A percentile compares a stretch with the other conserved stretches of the same genome.
phyloP scores from a whole-genome alignment of 1,284 basidiomycete species.

The Grifola frondosa region DNA sequence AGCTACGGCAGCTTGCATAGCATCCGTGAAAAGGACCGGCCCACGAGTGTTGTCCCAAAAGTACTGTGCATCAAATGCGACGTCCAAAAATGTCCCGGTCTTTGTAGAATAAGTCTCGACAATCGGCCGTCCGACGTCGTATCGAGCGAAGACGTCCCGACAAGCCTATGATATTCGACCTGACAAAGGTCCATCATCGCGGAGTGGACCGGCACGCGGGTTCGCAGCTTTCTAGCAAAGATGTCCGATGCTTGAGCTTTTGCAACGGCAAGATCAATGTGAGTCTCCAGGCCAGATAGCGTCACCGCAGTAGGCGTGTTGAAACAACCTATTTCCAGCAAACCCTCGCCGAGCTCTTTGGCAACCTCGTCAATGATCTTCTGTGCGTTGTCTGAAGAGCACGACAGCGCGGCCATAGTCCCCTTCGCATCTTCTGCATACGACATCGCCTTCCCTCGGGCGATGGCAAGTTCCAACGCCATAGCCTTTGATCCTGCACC shows the following conservation, averaged over 20 bases:
- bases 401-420: conserved; percentile 44
- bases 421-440: conserved; percentile 33
- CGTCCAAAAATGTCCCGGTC: conserved; percentile 21
- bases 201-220: conserved; percentile 35
- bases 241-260: conserved; percentile 29
- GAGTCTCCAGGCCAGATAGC: conserved; percentile 31
- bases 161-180: conserved; percentile 20
- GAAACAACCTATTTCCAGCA: conserved; percentile 39
- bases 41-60: conserved; percentile 35
- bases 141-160: conserved; percentile 30
- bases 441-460: conserved; percentile 36
- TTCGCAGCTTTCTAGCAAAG: conserved; percentile 34
- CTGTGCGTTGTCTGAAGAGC: conserved; percentile 26
- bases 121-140: conserved; percentile 14
- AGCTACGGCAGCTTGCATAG: conserved; percentile 20
- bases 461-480: conserved; percentile 41
- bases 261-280: conserved; percentile 30
- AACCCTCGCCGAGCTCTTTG: conserved; percentile 7
- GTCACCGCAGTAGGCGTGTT: conserved; percentile 37
- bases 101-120: conserved; percentile 27
- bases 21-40: conserved; percentile 33
- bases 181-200: conserved; percentile 34
- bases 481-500: conserved; percentile 40
- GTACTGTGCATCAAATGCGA: conserved; percentile 29
- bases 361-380: conserved; percentile 21